phyloP scores from a whole-genome alignment of 2,329 filamentous ascomycete genomes.

The Stemphylium vesicarium region DNA sequence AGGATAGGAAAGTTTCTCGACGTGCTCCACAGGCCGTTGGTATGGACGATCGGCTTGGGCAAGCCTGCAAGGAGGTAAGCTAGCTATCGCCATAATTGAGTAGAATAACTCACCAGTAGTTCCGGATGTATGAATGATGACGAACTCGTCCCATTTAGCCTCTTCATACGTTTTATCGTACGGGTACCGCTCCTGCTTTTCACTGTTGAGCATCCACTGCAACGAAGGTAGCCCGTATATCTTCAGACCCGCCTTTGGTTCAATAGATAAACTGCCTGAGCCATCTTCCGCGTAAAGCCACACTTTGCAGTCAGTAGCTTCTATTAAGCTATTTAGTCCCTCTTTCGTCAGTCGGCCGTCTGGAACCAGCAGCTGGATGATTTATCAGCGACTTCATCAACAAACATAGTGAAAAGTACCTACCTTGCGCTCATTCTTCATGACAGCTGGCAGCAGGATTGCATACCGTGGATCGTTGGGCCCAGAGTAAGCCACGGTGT shows the following conservation, averaged over 20 bases:
- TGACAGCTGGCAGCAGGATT: conserved; percentile 1
- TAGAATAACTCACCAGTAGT: too few relatives aligned
- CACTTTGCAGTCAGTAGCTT: background rate
- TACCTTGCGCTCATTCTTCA: background rate
- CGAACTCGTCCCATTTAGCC: too few relatives aligned
- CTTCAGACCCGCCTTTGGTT: background rate
- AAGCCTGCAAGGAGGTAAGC: too few relatives aligned
- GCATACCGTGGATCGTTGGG: conserved; percentile 11
- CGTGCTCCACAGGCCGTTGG: too few relatives aligned
- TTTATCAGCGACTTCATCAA: background rate
- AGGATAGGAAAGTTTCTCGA: too few relatives aligned
- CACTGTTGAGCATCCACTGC: background rate
- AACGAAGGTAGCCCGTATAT: background rate
- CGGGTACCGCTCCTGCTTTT: background rate
- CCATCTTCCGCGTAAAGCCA: background rate
- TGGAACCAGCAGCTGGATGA: background rate
- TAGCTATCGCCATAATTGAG: too few relatives aligned
- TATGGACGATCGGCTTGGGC: too few relatives aligned
- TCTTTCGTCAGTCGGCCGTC: background rate
- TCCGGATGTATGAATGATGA: too few relatives aligned
- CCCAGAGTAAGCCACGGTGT: conserved; percentile 24
- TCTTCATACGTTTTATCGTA: too few relatives aligned
- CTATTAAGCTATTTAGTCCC: background rate
- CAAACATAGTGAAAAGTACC: background rate
- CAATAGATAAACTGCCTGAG: background rate